Base-by-base conservation (phyloP, 306 rosid species). In the Ormosia semicastrata region DNA sequence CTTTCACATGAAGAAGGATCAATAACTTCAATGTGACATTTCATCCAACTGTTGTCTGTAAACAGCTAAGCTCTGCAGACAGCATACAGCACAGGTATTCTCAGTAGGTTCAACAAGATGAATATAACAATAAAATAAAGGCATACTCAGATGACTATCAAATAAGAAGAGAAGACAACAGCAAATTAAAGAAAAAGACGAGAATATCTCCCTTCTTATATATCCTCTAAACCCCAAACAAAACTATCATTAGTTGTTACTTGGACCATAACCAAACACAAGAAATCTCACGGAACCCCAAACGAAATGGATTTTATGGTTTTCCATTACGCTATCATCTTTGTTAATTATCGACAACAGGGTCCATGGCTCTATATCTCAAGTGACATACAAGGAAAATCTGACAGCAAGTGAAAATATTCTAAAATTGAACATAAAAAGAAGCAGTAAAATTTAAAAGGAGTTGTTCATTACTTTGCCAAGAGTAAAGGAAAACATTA, bases 1-100 rank as follows among this genome's bases (percentile, higher is more conserved):
- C 14, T 56, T 76, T 32, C 32, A 58, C 40, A 49, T 64, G 58
- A 47, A 64, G 49, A 34, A 24, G 33, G 32, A 83, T 65, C 43
- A 41, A 11, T 47, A 11, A 54, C 77, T 81, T 85, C 74, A 77
- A 66, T 63, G 78, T 39, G 83, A 60, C 87, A 76, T 83, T 65
- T 76, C 88, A 79, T 91, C 93, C 80, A 89, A 73, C 30, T 85
- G 82, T 43, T 88, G 88, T 81, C 89, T 86, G 88, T 88, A 89
- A 76, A 53, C 76, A 73, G 92, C 92, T 83, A 91, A 75, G 77
- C 67, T 57, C 95, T 89, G 90, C 84, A 77, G 40, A 77, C 29
- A 82, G 52, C 52, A 46, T 53, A 62, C 30, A 85, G 56, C 59
- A 65, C 13, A 54, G 33, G 4, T 46, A 75, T 54, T 39, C 71